Evolutionary conservation across 2,329 filamentous ascomycete genomes (phyloP), one percentile per base, ranked within the genome.

Genomic region (Pseudogymnoascus sp.): DNA sequence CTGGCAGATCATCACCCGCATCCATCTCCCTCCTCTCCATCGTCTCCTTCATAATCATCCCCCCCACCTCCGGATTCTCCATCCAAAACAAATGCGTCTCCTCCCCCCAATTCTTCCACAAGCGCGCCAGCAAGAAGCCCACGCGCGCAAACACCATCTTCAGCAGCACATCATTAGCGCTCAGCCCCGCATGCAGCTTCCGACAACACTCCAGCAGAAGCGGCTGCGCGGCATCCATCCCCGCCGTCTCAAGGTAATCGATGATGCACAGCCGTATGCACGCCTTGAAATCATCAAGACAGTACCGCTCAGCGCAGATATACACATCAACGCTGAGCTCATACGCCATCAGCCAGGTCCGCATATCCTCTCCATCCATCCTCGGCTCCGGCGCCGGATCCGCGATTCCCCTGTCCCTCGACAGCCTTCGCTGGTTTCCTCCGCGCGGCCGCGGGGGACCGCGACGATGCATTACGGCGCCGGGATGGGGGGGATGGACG

Each of bases 91-190:
- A 71, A 31, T 73, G 70, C 10, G 78, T 80, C 64, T 77, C 76
- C 37, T 75, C 71, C 2, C 75, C 77, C 14, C 69, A 69, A 14
- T 72, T 72, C 64, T 76, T 75, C 77, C 77, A 81, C n/a, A 81
- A 65, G 28, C 73, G 65, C 8, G 78, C 74, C 69, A 80, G 78
- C 35, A 82, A 69, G 65, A 81, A 82, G 2, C 79, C 80, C 5
- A 81, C 75, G 37, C 80, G 73, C 6, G 79, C 79, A 66, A 81
- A 77, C 11, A 82, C 69, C 77, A 81, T 81, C 65, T 75, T 78
- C 59, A 82, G 72, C 41, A 82, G 68, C 0, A 70, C 68, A 62
- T 82, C 79, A 8, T 71, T 70, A 63, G 77, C 74, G 37, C 76
- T 75, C n/a, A 82, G 73, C 6, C 77, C 78, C 59, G 72, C 69